Conservation (phyloP, 805 yeast genomes). For the Candida morakotiae region DNA sequence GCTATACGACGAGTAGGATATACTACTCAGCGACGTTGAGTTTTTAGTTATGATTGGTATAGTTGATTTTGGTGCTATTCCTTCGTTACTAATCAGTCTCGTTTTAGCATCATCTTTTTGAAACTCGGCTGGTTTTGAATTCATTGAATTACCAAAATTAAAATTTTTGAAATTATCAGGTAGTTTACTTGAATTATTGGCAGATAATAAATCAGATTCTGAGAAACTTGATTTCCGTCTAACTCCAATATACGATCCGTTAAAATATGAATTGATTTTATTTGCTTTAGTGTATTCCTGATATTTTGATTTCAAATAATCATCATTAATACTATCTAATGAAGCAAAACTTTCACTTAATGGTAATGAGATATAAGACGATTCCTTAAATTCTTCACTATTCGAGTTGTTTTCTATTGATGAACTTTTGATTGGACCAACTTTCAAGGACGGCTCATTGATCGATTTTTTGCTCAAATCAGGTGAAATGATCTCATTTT, state of each 20-base stretch:
- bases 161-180: slow-evolving; percentile 33
- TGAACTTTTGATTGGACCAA: slow-evolving; percentile 8
- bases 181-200: slow-evolving; percentile 14
- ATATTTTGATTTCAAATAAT: slow-evolving; percentile 41
- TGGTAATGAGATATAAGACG: slow-evolving; percentile 71
- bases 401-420: neutral
- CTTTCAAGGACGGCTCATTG: slow-evolving; percentile 16
- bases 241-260: neutral
- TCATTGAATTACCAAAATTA: slow-evolving; percentile 24
- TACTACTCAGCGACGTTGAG: slow-evolving; percentile 10
- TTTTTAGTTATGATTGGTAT: slow-evolving; percentile 1
- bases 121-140: slow-evolving; percentile 13
- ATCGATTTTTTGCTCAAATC: neutral
- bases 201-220: slow-evolving; percentile 8
- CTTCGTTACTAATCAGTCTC: slow-evolving; percentile 7
- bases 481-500: too few relatives aligned
- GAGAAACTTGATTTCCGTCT: slow-evolving; percentile 9
- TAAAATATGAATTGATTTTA: neutral
- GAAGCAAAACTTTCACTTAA: slow-evolving; percentile 76
- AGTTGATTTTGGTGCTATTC: slow-evolving; percentile 13
- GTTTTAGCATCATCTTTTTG: neutral
- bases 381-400: slow-evolving; percentile 24
- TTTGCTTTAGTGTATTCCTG: slow-evolving; percentile 32
- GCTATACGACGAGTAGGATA: slow-evolving; percentile 13
- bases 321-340: slow-evolving; percentile 64